Conservation (phyloP, 2,329 filamentous ascomycete genomes). For the Trichoderma afroharzianum region DNA sequence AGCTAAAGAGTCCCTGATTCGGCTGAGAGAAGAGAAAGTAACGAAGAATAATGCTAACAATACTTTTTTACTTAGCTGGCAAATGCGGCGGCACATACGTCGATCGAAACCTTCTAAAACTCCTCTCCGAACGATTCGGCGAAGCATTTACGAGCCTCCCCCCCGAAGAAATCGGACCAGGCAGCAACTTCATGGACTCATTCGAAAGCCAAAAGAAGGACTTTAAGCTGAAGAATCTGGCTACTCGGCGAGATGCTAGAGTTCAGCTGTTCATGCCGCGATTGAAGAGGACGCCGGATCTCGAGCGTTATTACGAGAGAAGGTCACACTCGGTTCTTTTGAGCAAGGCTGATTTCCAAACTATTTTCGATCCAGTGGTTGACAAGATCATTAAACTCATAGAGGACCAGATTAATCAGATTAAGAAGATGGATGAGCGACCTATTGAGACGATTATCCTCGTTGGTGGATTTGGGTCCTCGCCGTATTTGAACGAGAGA, state of each 20-base stretch:
- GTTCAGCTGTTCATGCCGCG: not conserved
- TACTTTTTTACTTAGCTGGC: not conserved
- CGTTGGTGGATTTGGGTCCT: not conserved
- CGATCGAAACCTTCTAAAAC: not conserved
- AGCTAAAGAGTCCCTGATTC: not conserved
- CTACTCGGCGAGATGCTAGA: not conserved
- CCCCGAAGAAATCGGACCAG: not conserved
- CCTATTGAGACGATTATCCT: not conserved
- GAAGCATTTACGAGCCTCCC: not conserved
- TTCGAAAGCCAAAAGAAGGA: not conserved
- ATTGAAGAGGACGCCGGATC: not conserved
- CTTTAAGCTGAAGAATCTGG: not conserved
- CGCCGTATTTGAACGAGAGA: not conserved
- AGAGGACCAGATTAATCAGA: not conserved
- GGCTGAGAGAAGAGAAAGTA: not conserved
- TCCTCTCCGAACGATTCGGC: not conserved
- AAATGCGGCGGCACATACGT: not conserved
- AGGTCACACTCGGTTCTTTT: not conserved
- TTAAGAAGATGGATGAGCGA: not conserved
- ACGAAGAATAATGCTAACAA: not conserved
- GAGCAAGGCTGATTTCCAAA: not conserved
- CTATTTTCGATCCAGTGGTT: not conserved
- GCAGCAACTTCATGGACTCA: not conserved
- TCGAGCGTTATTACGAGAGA: not conserved
- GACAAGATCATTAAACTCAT: not conserved